Evolutionary conservation across 225 moss, liverwort and hornwort genomes (phyloP), one percentile per base, ranked within the genome.

Genomic region (Straminergon stramineum): DNA sequence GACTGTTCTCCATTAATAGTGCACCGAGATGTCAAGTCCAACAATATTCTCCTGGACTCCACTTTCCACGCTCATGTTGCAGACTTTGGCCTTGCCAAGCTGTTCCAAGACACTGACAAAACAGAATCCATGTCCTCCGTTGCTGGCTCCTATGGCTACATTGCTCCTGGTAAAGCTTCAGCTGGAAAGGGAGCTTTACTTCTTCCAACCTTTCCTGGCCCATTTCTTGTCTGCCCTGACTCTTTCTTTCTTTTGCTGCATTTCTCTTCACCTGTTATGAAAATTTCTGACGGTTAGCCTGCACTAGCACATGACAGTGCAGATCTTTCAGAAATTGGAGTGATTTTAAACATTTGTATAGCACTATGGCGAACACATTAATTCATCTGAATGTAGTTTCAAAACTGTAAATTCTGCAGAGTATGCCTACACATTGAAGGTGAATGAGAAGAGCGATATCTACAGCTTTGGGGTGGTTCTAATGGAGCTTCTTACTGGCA

Each of bases 401-500:
- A 34, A 22, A 37, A 32, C 43, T 81, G 45, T 23, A 11, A 35
- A 30, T 63, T 63, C 69, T 75, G 57, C 94, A 96, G 98, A 98
- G 87, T 98, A 98, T 79, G 98, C 98, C 10, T 98, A 98, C 93
- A 98, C 98, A 31, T 76, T 98, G 90, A 98, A 98, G 92, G 98
- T 98, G 69, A 98, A 98, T 65, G 97, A 97, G 91, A 98, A 98
- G 94, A 98, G 98, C 75, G 98, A 98, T 83, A 98, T 98, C n/a
- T 98, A 98, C 94, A 98, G 98, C 82, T 98, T 98, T 30, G 98
- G 98, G 6, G 98, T 98, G 75, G 98, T 98, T 71, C 90, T 98
- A 74, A 96, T 98, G 96, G 98, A 98, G 95, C 95, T 98, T 65
- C 87, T 98, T 17, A 98, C 98, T n/a, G 98, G 98, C 43, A 98